Conservation (phyloP, 257 asterid genomes). For the Perilla frutescens region DNA sequence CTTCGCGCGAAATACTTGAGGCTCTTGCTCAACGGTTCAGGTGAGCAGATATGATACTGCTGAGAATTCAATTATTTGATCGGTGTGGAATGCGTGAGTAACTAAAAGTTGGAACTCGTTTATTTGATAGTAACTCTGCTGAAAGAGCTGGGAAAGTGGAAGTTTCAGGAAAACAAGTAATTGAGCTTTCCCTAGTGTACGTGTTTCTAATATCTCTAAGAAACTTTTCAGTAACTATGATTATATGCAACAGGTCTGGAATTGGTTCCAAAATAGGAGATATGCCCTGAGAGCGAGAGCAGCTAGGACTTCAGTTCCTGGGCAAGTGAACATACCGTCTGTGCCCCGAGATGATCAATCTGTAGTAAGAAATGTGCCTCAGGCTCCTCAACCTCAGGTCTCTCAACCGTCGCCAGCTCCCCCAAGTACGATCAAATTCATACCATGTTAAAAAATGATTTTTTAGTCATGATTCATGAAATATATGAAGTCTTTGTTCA, state of each 20-base stretch:
- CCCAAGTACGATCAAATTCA: constrained; percentile 41
- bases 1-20: constrained; percentile 77
- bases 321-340: constrained; percentile 48
- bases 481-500: background rate
- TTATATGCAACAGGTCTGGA: constrained; percentile 60
- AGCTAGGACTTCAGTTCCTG: constrained; percentile 61
- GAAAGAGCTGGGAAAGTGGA: constrained; percentile 81
- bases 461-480: background rate
- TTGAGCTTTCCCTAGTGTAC: constrained; percentile 10
- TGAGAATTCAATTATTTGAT: constrained; percentile 18
- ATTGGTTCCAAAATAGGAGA: constrained; percentile 86
- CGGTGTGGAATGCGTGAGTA: constrained; percentile 2
- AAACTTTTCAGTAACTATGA: background rate
- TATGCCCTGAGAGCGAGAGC: constrained; percentile 82
- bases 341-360: constrained; percentile 58
- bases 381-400: constrained; percentile 42
- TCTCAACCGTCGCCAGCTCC: constrained; percentile 35
- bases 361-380: constrained; percentile 54
- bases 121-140: constrained; percentile 62
- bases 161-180: constrained; percentile 85
- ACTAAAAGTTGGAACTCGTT: constrained; percentile 26
- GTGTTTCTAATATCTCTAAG: constrained; percentile 17
- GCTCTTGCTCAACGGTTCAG: constrained; percentile 90
- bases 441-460: constrained; percentile 18
- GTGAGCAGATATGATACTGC: constrained; percentile 38